A percentile compares a stretch with the other conserved stretches of the same genome.
These are phyloP conservation scores for Paraphaeosphaeria minitans DNA, from an alignment of 2,329 filamentous ascomycete genomes.

Conservation along the genomic window DNA sequence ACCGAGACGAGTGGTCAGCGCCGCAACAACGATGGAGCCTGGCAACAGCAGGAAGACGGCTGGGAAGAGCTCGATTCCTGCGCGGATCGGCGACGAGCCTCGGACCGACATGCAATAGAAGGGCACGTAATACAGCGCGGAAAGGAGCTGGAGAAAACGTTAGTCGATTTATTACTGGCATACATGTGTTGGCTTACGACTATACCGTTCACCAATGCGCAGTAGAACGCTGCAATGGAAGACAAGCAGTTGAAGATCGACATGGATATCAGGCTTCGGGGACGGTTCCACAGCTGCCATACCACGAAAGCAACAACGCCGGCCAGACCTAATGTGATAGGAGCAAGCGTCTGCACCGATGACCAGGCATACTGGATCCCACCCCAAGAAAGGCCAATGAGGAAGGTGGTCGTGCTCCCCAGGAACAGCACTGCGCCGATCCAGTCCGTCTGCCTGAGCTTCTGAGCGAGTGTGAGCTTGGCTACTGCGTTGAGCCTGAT, in stretches of 20 bases:
- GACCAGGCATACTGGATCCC: conserved; percentile 49
- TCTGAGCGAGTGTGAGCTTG: conserved; percentile 25
- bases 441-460: conserved; percentile 49
- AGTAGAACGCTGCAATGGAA: conserved; percentile 47
- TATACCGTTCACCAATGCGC: conserved; percentile 51
- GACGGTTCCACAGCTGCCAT: conserved; percentile 44
- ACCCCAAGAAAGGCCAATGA: conserved; percentile 52
- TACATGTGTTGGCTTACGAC: conserved; percentile 39
- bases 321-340: conserved; percentile 43
- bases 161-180: background rate
- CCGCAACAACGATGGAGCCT: conserved; percentile 31
- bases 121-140: conserved; percentile 50
- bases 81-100: conserved; percentile 37
- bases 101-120: conserved; percentile 50
- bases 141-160: conserved; percentile 42
- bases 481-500: conserved; percentile 27
- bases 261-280: conserved; percentile 46
- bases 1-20: conserved; percentile 32
- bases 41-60: conserved; percentile 40
- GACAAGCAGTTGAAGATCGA: conserved; percentile 46
- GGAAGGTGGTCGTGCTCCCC: conserved; percentile 43
- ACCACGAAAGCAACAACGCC: conserved; percentile 40
- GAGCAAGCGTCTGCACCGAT: conserved; percentile 47
- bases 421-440: conserved; percentile 49
- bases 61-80: conserved; percentile 49